Conservation (phyloP, 768 basidiomycete species). For the Boletus coccyginus region DNA sequence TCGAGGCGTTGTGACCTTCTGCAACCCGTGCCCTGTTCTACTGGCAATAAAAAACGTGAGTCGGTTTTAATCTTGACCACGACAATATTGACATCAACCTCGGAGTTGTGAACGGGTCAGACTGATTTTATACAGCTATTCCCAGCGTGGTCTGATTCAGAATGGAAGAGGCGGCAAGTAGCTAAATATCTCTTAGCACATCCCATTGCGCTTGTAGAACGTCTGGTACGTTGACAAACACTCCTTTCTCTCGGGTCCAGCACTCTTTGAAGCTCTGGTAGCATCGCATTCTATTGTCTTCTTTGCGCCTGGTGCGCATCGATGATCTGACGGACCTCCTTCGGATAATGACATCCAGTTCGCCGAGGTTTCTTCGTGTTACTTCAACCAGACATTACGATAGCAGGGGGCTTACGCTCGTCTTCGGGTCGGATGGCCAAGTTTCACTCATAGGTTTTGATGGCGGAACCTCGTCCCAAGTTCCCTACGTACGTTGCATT, state of each 20-base stretch:
- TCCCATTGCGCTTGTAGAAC: not conserved
- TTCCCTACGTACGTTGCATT: constrained; percentile 3
- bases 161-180: not conserved
- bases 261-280: constrained; percentile 18
- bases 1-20: not conserved
- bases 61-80: constrained; percentile 5
- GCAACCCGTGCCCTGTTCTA: no score
- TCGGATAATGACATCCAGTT: constrained; percentile 22
- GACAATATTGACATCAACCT: not conserved
- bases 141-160: constrained; percentile 10
- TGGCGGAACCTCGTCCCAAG: not conserved
- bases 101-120: not conserved
- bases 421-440: constrained; percentile 28
- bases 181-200: not conserved
- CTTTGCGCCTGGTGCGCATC: constrained; percentile 30
- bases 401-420: constrained; percentile 23
- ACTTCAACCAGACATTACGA: constrained; percentile 14
- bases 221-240: constrained; percentile 1
- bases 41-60: not conserved
- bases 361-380: constrained; percentile 2
- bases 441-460: constrained; percentile 25
- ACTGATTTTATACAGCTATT: constrained; percentile 2
- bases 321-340: constrained; percentile 15
- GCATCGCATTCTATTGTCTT: not conserved
- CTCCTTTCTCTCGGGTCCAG: not conserved